These are phyloP conservation scores for Coriolopsis trogii DNA, from an alignment of 1,284 basidiomycete genomes.

Conservation along the genomic window DNA sequence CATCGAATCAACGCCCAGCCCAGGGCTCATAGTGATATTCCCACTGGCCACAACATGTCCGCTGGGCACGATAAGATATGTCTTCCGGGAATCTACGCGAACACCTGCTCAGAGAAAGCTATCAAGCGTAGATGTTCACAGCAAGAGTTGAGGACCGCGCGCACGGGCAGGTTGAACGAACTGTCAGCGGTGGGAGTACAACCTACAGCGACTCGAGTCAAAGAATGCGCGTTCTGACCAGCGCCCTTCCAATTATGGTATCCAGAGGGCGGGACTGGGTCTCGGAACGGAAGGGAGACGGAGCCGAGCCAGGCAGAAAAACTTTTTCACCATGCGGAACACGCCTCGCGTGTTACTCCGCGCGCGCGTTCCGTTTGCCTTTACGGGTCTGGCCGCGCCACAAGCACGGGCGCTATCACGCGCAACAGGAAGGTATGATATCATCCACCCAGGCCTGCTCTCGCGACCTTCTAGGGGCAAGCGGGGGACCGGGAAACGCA, in stretches of 20 bases:
- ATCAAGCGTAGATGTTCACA: no score
- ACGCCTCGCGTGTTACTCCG: conserved; percentile 1
- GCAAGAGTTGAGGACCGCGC: no score
- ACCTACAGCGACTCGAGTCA: not conserved
- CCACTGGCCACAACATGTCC: not conserved
- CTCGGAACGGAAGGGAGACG: conserved; percentile 25
- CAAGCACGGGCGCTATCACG: not conserved
- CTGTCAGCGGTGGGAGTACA: not conserved
- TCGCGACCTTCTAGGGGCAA: not conserved
- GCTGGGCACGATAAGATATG: no score
- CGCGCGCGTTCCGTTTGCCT: conserved; percentile 20
- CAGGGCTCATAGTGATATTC: not conserved
- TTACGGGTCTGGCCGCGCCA: not conserved
- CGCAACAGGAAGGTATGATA: not conserved
- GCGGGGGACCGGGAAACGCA: not conserved
- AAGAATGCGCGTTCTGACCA: not conserved
- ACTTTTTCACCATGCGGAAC: conserved; percentile 24
- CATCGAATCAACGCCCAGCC: conserved; percentile 7
- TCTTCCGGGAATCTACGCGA: no score
- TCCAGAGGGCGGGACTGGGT: conserved; percentile 16
- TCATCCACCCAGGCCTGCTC: not conserved
- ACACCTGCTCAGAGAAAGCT: no score
- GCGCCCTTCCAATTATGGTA: conserved; percentile 13
- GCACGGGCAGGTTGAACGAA: no score
- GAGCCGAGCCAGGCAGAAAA: conserved; percentile 31